These are phyloP conservation scores for Hygrophoropsis aurantiaca DNA, from an alignment of 768 basidiomycete genomes.

Conservation along the genomic window DNA sequence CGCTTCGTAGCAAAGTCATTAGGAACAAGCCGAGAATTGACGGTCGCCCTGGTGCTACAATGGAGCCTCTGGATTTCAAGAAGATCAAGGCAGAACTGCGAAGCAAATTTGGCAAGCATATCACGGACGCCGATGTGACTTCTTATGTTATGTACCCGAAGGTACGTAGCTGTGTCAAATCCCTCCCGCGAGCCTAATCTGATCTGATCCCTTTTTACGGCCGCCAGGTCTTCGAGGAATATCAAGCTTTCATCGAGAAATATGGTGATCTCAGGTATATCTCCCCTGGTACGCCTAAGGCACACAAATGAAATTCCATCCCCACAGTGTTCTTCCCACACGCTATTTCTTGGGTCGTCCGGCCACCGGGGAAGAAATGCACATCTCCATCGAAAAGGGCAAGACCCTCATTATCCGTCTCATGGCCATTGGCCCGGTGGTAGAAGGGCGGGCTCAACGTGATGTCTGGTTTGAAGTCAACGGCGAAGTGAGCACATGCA, in stretches of 20 bases:
- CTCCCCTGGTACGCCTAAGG: conserved; percentile 1
- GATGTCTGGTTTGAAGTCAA: conserved; percentile 99
- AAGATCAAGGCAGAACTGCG: conserved; percentile 92
- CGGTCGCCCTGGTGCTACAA: conserved; percentile 84
- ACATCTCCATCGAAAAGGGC: conserved; percentile 93
- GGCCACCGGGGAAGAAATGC: conserved; percentile 91
- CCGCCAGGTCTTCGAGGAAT: conserved; percentile 91
- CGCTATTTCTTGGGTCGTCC: conserved; percentile 97
- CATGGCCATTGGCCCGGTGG: conserved; percentile 92
- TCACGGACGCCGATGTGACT: conserved; percentile 89
- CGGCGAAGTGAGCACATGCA: conserved; percentile 65
- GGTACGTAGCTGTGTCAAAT: conserved; percentile 40
- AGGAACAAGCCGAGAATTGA: conserved; percentile 93
- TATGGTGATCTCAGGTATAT: conserved; percentile 90
- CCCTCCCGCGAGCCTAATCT: conserved; percentile 4
- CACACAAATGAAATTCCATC: conserved; percentile 13
- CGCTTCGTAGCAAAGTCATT: conserved; percentile 87
- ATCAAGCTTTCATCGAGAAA: conserved; percentile 90
- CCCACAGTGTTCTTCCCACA: conserved; percentile 84
- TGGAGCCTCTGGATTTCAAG: conserved; percentile 91
- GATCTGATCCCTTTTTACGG: conserved; percentile 13
- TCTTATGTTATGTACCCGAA: conserved; percentile 99
- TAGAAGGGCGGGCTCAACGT: conserved; percentile 87
- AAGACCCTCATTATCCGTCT: conserved; percentile 96
- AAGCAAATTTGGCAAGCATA: conserved; percentile 93